Percentiles rank a stretch among this genome's conserved stretches.
Evolutionary conservation across 768 basidiomycete genomes (phyloP).

Genomic region (Naematelia aurantialba): DNA sequence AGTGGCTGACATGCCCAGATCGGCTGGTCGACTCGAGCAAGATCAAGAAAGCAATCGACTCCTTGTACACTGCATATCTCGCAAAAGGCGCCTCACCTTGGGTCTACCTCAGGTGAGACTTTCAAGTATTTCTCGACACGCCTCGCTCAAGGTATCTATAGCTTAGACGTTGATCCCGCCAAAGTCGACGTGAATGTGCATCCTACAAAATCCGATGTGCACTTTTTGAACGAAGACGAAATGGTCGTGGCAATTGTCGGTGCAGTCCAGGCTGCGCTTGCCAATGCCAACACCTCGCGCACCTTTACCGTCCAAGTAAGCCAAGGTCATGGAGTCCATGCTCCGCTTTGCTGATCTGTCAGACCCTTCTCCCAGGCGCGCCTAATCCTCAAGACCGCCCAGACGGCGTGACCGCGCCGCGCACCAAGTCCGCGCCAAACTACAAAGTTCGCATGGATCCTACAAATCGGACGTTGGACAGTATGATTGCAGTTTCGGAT

Average conservation of each 20-base stretch:
- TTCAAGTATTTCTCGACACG: not conserved
- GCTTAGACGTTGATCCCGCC: slow-evolving; percentile 75
- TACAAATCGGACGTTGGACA: slow-evolving; percentile 84
- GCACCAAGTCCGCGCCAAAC: slow-evolving; percentile 57
- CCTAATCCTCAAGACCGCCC: not conserved
- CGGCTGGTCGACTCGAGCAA: slow-evolving; percentile 83
- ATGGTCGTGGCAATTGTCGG: slow-evolving; percentile 75
- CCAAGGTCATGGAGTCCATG: not conserved
- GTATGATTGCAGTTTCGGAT: slow-evolving; percentile 76
- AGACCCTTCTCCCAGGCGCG: slow-evolving; percentile 49
- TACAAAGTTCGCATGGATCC: slow-evolving; percentile 89
- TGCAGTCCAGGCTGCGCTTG: slow-evolving; percentile 63
- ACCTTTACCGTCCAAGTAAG: slow-evolving; percentile 52
- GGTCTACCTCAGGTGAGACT: slow-evolving; percentile 83
- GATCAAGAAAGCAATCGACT: slow-evolving; percentile 82
- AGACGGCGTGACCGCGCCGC: slow-evolving; percentile 6
- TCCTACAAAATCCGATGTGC: slow-evolving; percentile 91
- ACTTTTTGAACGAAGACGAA: slow-evolving; percentile 84
- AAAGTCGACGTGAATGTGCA: slow-evolving; percentile 96
- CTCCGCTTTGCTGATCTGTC: not conserved
- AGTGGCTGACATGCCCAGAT: slow-evolving; percentile 55
- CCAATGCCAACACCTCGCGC: slow-evolving; percentile 52
- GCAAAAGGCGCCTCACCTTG: slow-evolving; percentile 88
- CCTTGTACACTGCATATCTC: slow-evolving; percentile 74
- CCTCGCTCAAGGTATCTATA: slow-evolving; percentile 44